Conservation (phyloP, 345 rosid genomes). For the Angophora floribunda region DNA sequence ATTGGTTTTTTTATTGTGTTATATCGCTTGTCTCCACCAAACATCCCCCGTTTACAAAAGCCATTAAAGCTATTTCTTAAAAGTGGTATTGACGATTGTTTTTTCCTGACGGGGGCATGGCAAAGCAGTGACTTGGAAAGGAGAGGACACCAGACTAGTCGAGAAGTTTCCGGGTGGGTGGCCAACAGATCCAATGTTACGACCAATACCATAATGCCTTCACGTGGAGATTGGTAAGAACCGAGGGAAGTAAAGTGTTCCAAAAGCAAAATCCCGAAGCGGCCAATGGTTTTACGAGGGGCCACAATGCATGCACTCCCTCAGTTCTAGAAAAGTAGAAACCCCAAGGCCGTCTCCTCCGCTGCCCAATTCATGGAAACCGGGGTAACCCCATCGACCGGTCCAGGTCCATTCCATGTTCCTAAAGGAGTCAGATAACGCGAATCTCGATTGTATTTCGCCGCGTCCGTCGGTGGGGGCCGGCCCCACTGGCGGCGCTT, state of each 20-base stretch:
- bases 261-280: not conserved
- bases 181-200: not conserved
- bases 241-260: not conserved
- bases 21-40: fast-evolving
- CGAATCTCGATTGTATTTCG: not conserved
- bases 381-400: not conserved
- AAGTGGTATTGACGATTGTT: not conserved
- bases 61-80: not conserved
- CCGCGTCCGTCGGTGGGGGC: not conserved
- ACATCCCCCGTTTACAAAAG: not conserved
- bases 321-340: not conserved
- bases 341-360: not conserved
- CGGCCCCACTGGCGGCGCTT: not conserved
- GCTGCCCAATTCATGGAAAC: not conserved
- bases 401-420: not conserved
- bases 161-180: not conserved
- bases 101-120: not conserved
- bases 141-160: not conserved
- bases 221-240: not conserved
- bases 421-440: not conserved
- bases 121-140: not conserved
- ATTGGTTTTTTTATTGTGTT: not conserved
- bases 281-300: not conserved
- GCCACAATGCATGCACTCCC: not conserved
- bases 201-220: not conserved